phyloP scores from a whole-genome alignment of 768 basidiomycete genomes.

The Boletus patriciae region DNA sequence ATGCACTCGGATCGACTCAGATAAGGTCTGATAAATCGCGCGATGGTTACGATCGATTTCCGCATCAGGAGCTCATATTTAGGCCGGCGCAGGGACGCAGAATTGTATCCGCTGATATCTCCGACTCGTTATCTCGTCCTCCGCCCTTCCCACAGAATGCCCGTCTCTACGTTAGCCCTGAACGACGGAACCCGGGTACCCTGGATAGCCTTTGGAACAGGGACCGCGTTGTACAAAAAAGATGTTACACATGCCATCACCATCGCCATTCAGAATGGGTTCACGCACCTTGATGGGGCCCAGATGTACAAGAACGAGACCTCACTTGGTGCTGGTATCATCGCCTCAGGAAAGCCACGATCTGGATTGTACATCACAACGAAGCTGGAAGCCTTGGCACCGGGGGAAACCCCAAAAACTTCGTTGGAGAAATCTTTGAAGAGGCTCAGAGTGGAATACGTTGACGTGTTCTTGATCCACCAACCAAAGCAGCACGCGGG shows the following conservation, averaged over 20 bases:
- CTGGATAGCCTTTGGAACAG: conserved; percentile 63
- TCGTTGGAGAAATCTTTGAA: conserved; percentile 53
- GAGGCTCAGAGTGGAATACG: conserved; percentile 52
- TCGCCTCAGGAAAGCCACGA: conserved; percentile 49
- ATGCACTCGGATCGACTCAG: not conserved
- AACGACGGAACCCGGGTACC: conserved; percentile 57
- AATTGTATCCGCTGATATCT: not conserved
- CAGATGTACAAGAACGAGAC: conserved; percentile 60
- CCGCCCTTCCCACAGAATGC: conserved; percentile 18
- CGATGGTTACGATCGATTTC: conserved; percentile 12
- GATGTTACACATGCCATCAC: conserved; percentile 43
- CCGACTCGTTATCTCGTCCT: conserved; percentile 7
- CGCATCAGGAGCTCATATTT: conserved; percentile 7
- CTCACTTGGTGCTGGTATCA: conserved; percentile 50
- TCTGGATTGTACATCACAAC: conserved; percentile 63
- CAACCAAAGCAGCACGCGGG: conserved; percentile 39
- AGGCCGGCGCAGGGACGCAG: not conserved
- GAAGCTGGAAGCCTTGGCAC: conserved; percentile 41
- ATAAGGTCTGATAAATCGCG: not conserved
- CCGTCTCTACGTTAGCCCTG: conserved; percentile 40
- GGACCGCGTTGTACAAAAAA: conserved; percentile 49
- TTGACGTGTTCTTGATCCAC: conserved; percentile 69
- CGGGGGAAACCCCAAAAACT: conserved; percentile 47
- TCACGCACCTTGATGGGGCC: conserved; percentile 66
- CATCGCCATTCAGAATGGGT: conserved; percentile 53